A percentile compares a stretch with the other conserved stretches of the same genome.
These are phyloP conservation scores for Hypoxylon sp. DNA, from an alignment of 2,329 filamentous ascomycete genomes.

Conservation along the genomic window DNA sequence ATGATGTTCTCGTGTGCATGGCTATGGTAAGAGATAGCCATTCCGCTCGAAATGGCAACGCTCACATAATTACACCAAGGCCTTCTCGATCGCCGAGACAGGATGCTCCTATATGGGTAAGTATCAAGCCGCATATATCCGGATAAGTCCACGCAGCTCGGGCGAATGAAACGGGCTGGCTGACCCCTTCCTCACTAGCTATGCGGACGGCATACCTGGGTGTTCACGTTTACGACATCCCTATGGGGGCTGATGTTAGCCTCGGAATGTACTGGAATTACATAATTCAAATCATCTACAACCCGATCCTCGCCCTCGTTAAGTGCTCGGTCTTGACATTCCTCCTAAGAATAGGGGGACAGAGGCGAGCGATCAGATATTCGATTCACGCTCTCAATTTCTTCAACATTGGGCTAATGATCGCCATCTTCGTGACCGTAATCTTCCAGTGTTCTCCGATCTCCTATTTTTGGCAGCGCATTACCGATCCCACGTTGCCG, in stretches of 20 bases:
- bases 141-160: background rate
- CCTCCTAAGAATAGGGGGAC: slow-evolving; percentile 52
- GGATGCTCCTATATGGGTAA: slow-evolving; percentile 47
- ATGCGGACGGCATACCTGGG: slow-evolving; percentile 44
- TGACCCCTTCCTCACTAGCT: slow-evolving; percentile 26
- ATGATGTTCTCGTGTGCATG: slow-evolving; percentile 38
- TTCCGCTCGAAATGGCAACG: background rate
- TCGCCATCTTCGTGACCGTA: slow-evolving; percentile 52
- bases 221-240: slow-evolving; percentile 45
- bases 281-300: slow-evolving; percentile 52
- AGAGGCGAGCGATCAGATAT: slow-evolving; percentile 46
- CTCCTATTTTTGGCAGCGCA: slow-evolving; percentile 49
- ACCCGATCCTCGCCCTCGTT: slow-evolving; percentile 54
- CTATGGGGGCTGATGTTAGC: slow-evolving; percentile 44
- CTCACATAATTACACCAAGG: slow-evolving; percentile 26
- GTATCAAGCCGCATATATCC: slow-evolving; percentile 4
- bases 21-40: slow-evolving; percentile 29
- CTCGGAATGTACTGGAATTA: slow-evolving; percentile 49
- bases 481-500: slow-evolving; percentile 43
- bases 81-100: slow-evolving; percentile 45
- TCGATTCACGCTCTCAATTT: slow-evolving; percentile 51
- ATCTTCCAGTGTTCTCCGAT: slow-evolving; percentile 54
- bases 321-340: slow-evolving; percentile 55
- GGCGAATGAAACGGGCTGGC: background rate
- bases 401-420: slow-evolving; percentile 50